phyloP scores from a whole-genome alignment of 441 rosid genomes.

The Populus tomentosa region DNA sequence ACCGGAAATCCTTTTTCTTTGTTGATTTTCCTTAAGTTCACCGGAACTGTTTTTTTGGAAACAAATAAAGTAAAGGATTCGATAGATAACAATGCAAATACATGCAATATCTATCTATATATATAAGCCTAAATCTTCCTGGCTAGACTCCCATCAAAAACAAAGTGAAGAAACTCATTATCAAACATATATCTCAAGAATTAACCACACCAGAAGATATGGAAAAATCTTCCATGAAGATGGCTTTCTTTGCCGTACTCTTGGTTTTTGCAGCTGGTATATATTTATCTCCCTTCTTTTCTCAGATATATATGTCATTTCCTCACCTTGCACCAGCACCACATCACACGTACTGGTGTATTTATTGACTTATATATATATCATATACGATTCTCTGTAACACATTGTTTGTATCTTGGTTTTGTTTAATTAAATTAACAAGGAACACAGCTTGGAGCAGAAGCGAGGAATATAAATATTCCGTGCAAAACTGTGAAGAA shows the following conservation, averaged over 20 bases:
- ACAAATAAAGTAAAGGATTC: no score
- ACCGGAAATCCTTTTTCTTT: no score
- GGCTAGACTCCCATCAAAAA: no score
- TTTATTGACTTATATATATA: no score
- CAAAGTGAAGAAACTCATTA: no score
- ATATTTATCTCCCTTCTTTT: not conserved
- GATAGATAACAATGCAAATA: no score
- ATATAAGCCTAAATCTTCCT: no score
- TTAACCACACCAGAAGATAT: not conserved
- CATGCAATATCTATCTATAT: no score
- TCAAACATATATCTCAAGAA: not conserved
- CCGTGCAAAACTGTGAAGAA: not conserved
- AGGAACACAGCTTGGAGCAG: not conserved
- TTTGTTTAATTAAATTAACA: not conserved
- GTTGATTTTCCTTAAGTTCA: no score
- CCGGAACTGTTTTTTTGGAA: no score
- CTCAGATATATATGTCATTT: not conserved
- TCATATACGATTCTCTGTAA: not conserved
- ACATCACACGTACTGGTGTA: no score
- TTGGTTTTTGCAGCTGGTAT: not conserved
- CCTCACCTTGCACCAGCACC: no score
- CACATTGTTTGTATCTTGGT: not conserved
- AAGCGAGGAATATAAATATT: not conserved
- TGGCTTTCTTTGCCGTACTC: not conserved
- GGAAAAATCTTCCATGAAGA: not conserved